Base-by-base conservation (phyloP, 108 stramenopile genomes). In the Phaeodactylum tricornutum region DNA sequence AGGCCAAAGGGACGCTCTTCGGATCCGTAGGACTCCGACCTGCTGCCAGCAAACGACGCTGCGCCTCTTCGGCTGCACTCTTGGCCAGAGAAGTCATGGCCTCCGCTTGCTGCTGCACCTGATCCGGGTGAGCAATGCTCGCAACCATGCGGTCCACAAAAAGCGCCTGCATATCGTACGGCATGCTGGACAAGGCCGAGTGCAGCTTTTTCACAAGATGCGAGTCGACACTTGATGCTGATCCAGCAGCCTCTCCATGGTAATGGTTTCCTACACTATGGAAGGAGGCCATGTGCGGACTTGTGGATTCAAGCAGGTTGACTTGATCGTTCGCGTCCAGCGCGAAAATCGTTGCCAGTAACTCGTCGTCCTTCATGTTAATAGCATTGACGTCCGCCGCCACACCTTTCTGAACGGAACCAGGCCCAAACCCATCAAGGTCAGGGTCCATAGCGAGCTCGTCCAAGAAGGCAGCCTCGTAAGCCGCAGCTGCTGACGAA, bases 91-190 rank as follows among this genome's bases (percentile, higher is more conserved):
- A 56, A n/a, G 64, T 61, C 1, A 74, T 59, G 4, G 72, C 72
- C 29, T 67, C 65, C 0, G 66, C 72, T 29, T 74, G 51, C 23
- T 37, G n/a, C 17, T 53, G 16, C 16, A 53, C 37, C 4, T 15
- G 14, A 19, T 37, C 37, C 24, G 51, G 51, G 16, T 53, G 23
- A 2, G 37, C 38, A 53, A 53, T 40, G 35, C 42, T 64, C 34
- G 47, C 61, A 0, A 77, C 72, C 21, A 77, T 47, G 9, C 79
- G 60, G 30, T 80, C 79, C 8, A 80, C 75, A 55, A 76, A 77
- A 23, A 72, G 27, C 30, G 65, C 69, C 37, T 76, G 75, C 37
- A 74, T 33, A 38, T 62, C 23, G 30, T 73, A 53, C 7, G 79
- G 79, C 38, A 80, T 69, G 28, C 48, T 47, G n/a, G 63, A 45